These are phyloP conservation scores for Calonectria honghensis DNA, from an alignment of 2,329 filamentous ascomycete species.

Conservation along the genomic window DNA sequence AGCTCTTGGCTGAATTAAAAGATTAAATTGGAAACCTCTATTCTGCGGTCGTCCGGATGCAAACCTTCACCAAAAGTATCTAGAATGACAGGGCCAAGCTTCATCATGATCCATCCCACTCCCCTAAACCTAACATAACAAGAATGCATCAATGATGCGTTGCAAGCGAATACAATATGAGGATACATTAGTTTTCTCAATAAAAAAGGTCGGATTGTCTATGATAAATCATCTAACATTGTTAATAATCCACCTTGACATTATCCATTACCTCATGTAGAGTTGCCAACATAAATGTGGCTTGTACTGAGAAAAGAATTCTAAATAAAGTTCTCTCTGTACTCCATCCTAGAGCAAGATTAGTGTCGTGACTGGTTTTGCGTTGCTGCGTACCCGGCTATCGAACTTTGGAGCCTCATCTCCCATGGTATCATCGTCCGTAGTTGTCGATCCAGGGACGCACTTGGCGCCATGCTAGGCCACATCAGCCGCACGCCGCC, in stretches of 20 bases:
- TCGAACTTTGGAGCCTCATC: conserved; percentile 42
- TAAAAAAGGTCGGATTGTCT: too few relatives aligned
- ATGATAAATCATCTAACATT: too few relatives aligned
- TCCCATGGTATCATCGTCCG: conserved; percentile 9
- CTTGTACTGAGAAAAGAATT: neutral
- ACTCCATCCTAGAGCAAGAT: conserved; percentile 30
- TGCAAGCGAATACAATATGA: too few relatives aligned
- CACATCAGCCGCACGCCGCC: conserved; percentile 4
- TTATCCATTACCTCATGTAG: too few relatives aligned
- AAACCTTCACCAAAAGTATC: neutral
- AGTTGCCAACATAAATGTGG: neutral
- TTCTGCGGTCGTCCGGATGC: neutral
- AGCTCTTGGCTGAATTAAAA: neutral
- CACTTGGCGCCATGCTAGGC: conserved; percentile 11
- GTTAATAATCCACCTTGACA: too few relatives aligned
- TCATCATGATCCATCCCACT: neutral
- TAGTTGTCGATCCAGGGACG: conserved; percentile 13
- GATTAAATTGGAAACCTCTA: neutral
- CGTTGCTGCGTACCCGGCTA: conserved; percentile 45
- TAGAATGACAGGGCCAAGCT: too few relatives aligned
- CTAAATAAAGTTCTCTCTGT: neutral
- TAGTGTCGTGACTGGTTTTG: conserved; percentile 39
- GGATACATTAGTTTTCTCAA: too few relatives aligned
- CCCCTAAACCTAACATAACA: neutral
- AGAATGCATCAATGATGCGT: too few relatives aligned